phyloP scores from a whole-genome alignment of 2,329 filamentous ascomycete genomes.

The Cladobotryum protrusum region DNA sequence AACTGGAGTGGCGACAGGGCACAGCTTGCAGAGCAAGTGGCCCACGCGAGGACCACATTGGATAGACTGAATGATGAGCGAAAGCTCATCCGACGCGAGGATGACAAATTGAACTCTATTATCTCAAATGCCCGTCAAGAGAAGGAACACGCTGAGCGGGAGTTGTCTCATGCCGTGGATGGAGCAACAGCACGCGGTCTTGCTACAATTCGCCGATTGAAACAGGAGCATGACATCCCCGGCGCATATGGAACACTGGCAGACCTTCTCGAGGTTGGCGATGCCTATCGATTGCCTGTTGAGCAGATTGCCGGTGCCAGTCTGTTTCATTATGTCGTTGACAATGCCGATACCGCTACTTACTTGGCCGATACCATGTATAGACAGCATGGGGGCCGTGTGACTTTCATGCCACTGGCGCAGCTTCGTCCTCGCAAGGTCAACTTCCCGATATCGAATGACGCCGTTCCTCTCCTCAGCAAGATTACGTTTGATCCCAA shows the following conservation, averaged over 20 bases:
- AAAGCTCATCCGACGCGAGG: conserved; percentile 81
- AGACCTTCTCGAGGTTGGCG: conserved; percentile 81
- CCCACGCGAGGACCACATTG: conserved; percentile 68
- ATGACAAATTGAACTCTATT: conserved; percentile 76
- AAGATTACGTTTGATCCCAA: conserved; percentile 73
- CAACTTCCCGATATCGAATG: conserved; percentile 77
- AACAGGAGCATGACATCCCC: conserved; percentile 68
- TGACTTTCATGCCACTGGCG: conserved; percentile 93
- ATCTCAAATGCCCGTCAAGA: conserved; percentile 71
- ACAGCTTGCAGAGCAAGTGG: conserved; percentile 65
- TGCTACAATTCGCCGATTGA: conserved; percentile 77
- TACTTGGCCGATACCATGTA: conserved; percentile 74
- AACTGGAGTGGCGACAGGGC: conserved; percentile 72
- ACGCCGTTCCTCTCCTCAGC: conserved; percentile 79
- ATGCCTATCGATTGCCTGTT: conserved; percentile 79
- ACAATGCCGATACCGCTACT: conserved; percentile 82
- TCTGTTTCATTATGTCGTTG: conserved; percentile 93
- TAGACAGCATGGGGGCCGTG: conserved; percentile 71
- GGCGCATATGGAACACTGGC: conserved; percentile 91
- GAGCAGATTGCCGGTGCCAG: conserved; percentile 90
- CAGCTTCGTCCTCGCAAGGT: conserved; percentile 64
- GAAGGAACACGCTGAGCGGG: conserved; percentile 68
- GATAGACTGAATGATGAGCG: conserved; percentile 80
- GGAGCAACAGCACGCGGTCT: conserved; percentile 79
- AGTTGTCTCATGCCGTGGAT: conserved; percentile 81